phyloP scores from a whole-genome alignment of 768 basidiomycete genomes.

The Pisolithus orientalis region DNA sequence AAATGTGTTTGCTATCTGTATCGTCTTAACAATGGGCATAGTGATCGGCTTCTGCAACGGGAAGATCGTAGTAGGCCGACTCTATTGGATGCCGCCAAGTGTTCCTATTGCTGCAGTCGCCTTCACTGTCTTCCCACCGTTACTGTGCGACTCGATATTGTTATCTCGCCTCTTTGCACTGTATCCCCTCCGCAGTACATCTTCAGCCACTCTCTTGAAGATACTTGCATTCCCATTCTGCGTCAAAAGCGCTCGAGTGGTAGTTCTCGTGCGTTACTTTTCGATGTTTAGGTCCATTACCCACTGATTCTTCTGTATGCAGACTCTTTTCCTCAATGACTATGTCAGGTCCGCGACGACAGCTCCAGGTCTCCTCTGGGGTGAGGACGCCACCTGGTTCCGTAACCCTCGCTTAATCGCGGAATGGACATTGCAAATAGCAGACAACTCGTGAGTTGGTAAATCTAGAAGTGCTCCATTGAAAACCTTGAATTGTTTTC shows the following conservation, averaged over 20 bases:
- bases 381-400: background rate
- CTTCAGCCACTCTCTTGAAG: constrained; percentile 6
- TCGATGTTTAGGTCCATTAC: background rate
- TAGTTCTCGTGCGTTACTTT: constrained; percentile 7
- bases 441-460: constrained; percentile 28
- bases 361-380: background rate
- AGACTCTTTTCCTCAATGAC: constrained; percentile 2
- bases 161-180: constrained; percentile 31
- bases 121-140: constrained; percentile 24
- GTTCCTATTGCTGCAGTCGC: constrained; percentile 15
- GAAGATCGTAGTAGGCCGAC: constrained; percentile 8
- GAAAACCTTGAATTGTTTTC: background rate
- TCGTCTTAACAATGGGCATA: constrained; percentile 20
- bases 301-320: background rate
- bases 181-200: constrained; percentile 21
- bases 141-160: constrained; percentile 33
- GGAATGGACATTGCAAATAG: constrained; percentile 29
- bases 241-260: constrained; percentile 27
- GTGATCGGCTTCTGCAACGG: constrained; percentile 9
- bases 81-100: constrained; percentile 8
- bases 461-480: too few relatives aligned
- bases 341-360: background rate
- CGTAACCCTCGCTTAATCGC: constrained; percentile 14
- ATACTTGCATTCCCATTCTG: constrained; percentile 26
- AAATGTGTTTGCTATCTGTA: constrained; percentile 23